A percentile compares a stretch with the other conserved stretches of the same genome.
phyloP scores from a whole-genome alignment of 1,139 yeast genomes.

The Taphrina flavorubra region DNA sequence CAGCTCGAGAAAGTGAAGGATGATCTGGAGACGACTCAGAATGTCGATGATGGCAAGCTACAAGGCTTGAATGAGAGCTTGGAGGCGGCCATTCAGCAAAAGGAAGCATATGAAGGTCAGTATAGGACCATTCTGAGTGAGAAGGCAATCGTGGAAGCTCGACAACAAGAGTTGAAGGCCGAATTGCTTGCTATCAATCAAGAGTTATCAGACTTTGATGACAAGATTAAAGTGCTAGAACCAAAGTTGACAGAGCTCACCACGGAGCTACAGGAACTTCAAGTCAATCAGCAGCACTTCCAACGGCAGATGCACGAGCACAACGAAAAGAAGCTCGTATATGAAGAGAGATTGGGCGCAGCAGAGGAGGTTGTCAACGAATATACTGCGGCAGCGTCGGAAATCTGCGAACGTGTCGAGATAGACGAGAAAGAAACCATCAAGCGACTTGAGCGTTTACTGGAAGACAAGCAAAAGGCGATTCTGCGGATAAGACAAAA shows the following conservation, averaged over 20 bases:
- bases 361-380: conserved; percentile 11
- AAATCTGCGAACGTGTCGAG: conserved; percentile 41
- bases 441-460: conserved; percentile 22
- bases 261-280: conserved; percentile 41
- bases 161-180: conserved; percentile 34
- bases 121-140: conserved; percentile 31
- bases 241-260: conserved; percentile 46
- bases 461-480: conserved; percentile 36
- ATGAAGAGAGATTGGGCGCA: conserved; percentile 2
- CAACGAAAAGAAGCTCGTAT: conserved; percentile 2
- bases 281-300: conserved; percentile 16
- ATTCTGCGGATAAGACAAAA: conserved; percentile 22
- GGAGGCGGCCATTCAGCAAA: conserved; percentile 28
- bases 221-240: conserved; percentile 44
- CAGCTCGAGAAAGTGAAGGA: conserved; percentile 26
- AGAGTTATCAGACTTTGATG: conserved; percentile 48
- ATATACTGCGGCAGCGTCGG: conserved; percentile 14
- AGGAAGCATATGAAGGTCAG: conserved; percentile 27
- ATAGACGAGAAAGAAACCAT: conserved; percentile 33
- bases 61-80: conserved; percentile 28
- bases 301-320: conserved; percentile 17
- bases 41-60: conserved; percentile 34
- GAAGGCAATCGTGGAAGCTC: conserved; percentile 13
- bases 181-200: conserved; percentile 48
- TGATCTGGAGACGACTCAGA: conserved; percentile 27